Evolutionary conservation across 768 basidiomycete genomes (phyloP), one percentile per base, ranked within the genome.

Genomic region (Termitomyces sp.): DNA sequence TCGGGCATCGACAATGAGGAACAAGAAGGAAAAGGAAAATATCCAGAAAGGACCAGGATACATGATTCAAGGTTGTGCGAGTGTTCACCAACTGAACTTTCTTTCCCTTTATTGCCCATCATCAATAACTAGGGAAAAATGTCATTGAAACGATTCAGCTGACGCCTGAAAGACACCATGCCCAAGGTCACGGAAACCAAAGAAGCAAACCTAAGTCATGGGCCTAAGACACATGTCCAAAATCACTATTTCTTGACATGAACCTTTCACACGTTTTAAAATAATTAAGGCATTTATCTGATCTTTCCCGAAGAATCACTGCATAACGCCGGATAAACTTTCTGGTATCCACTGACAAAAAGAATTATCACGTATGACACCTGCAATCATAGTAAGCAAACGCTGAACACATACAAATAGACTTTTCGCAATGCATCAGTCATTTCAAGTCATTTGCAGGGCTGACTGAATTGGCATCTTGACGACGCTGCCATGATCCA

Each of bases 1-100:
- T 40, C 66, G 46, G 11, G 63, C 67, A 41, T 43, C 17, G 28
- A 23, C 45, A 17, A 21, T 33, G 28, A 44, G 45, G 58, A 17
- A 59, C 19, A 19, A 10, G 15, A 50, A 21, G 15, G 48, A 49
- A n/a, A 56, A 23, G 21, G 28, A 44, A 8, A 57, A 40, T 23
- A 44, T 23, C 26, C 48, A 31, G 38, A 46, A 30, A 41, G 42
- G 30, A 28, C 37, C 17, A 23, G 49, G 23, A 41, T 42, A 23
- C 61, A 60, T 62, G 15, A 6, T 41, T 37, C 11, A 7, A 19
- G 9, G 31, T n/a, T 50, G 8, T n/a, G 4, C 26, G 12, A 14
- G 6, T 17, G 49, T 9, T 19, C n/a, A 0, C 11, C 26, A 38
- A n/a, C 31, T 49, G 38, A 51, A 3, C 15, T 17, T 37, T 37